Evolutionary conservation across 2,329 filamentous ascomycete genomes (phyloP).

Genomic region (Amauroascus verrucosus): DNA sequence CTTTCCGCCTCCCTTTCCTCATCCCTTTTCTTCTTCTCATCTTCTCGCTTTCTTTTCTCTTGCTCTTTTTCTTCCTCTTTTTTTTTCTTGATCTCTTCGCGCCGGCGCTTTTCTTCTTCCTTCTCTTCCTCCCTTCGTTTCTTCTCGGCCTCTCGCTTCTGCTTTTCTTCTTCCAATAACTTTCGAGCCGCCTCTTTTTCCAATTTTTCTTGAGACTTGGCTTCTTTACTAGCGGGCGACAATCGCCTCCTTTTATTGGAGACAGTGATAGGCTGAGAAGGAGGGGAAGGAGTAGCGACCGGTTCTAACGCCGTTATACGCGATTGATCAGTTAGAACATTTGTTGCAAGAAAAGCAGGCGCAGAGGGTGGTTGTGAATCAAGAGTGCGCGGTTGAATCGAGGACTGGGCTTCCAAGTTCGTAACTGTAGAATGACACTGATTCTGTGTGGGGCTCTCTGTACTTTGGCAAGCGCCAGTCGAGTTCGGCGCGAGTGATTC

Average conservation of each 20-base stretch:
- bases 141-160: slow-evolving; percentile 40
- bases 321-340: neutral
- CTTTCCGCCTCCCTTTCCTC: slow-evolving; percentile 37
- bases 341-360: neutral
- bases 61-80: slow-evolving; percentile 38
- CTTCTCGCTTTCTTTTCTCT: slow-evolving; percentile 35
- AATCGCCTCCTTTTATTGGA: slow-evolving; percentile 27
- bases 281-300: slow-evolving; percentile 1
- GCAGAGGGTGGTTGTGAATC: neutral
- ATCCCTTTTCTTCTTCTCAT: slow-evolving; percentile 38
- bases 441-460: neutral
- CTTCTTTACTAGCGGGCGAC: slow-evolving; percentile 24
- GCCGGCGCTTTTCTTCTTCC: slow-evolving; percentile 34
- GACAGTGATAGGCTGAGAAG: slow-evolving; percentile 13
- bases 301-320: neutral
- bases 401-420: neutral
- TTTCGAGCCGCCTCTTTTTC: slow-evolving; percentile 35
- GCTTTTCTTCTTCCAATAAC: slow-evolving; percentile 35
- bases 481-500: neutral
- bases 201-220: slow-evolving; percentile 34
- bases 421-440: neutral
- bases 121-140: slow-evolving; percentile 30
- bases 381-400: neutral
- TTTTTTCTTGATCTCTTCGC: slow-evolving; percentile 41
- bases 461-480: neutral